Conservation (phyloP, 345 rosid genomes). For the Pistacia integerrima region DNA sequence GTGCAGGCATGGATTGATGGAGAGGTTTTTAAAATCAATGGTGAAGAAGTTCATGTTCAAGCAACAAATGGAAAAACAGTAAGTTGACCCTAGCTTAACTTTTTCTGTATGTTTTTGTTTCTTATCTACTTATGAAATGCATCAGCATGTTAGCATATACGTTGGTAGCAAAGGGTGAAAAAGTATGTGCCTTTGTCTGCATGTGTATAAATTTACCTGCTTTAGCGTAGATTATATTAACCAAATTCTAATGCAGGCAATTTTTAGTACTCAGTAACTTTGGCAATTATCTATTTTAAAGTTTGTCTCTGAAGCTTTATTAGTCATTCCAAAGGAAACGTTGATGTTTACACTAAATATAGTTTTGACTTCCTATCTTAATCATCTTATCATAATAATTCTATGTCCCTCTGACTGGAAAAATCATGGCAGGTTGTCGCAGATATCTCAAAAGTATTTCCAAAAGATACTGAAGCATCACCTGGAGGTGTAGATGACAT, state of each 20-base stretch:
- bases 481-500: constrained; percentile 99
- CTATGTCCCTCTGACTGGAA: constrained; percentile 12
- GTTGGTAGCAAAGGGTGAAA: neutral
- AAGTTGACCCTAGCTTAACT: constrained; percentile 36
- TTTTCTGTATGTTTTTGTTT: constrained; percentile 12
- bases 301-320: constrained; percentile 9
- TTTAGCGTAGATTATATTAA: constrained; percentile 2
- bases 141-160: neutral
- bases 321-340: constrained; percentile 20
- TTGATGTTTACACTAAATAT: constrained; percentile 10
- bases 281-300: constrained; percentile 8
- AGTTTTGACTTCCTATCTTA: neutral
- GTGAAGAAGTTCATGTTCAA: constrained; percentile 74
- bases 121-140: constrained; percentile 8
- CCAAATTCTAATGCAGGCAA: constrained; percentile 6
- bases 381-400: constrained; percentile 8
- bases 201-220: neutral
- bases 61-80: constrained; percentile 72
- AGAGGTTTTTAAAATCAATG: constrained; percentile 73
- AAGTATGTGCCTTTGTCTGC: neutral
- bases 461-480: constrained; percentile 94
- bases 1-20: constrained; percentile 89
- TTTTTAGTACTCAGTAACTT: constrained; percentile 1
- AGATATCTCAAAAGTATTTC: constrained; percentile 76
- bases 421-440: constrained; percentile 68